These are phyloP conservation scores for Fusarium caatingaense DNA, from an alignment of 2,329 filamentous ascomycete genomes.

Conservation along the genomic window DNA sequence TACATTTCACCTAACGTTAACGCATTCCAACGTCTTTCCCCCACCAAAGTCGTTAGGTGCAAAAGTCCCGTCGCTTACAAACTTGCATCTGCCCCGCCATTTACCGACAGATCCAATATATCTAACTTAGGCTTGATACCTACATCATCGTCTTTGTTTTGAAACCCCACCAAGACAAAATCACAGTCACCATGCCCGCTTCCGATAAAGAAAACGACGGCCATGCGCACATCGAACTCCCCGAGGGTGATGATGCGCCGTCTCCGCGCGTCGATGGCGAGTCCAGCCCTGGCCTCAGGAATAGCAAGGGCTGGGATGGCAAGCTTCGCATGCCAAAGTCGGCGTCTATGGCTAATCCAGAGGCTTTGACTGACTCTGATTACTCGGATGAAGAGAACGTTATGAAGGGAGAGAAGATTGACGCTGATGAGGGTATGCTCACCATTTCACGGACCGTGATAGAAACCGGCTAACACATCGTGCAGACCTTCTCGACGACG, in stretches of 20 bases:
- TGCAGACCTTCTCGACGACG: slow-evolving; percentile 69
- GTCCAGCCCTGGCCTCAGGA: slow-evolving; percentile 61
- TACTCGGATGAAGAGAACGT: slow-evolving; percentile 80
- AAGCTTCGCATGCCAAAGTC: slow-evolving; percentile 79
- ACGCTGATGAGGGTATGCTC: slow-evolving; percentile 80
- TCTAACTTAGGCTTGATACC: slow-evolving; percentile 1
- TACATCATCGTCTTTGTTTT: slow-evolving; percentile 27
- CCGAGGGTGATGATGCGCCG: slow-evolving; percentile 58
- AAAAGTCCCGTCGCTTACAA: slow-evolving; percentile 25
- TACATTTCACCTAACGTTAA: background rate
- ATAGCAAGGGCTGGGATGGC: slow-evolving; percentile 83
- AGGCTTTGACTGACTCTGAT: slow-evolving; percentile 85
- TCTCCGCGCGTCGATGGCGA: slow-evolving; percentile 56
- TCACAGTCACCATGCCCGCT: slow-evolving; percentile 55
- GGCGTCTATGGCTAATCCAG: slow-evolving; percentile 76
- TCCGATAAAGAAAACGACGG: slow-evolving; percentile 53
- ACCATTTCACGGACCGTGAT: background rate
- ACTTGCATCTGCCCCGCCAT: slow-evolving; percentile 33
- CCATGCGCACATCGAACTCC: slow-evolving; percentile 62
- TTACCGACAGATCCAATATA: slow-evolving; percentile 6
- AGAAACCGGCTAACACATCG: slow-evolving; percentile 24
- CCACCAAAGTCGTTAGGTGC: background rate
- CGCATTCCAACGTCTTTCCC: background rate
- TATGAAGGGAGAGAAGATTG: slow-evolving; percentile 78
- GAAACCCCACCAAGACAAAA: slow-evolving; percentile 4